Conservation (phyloP, 2,329 filamentous ascomycete species). For the Ophiostoma piceae region DNA sequence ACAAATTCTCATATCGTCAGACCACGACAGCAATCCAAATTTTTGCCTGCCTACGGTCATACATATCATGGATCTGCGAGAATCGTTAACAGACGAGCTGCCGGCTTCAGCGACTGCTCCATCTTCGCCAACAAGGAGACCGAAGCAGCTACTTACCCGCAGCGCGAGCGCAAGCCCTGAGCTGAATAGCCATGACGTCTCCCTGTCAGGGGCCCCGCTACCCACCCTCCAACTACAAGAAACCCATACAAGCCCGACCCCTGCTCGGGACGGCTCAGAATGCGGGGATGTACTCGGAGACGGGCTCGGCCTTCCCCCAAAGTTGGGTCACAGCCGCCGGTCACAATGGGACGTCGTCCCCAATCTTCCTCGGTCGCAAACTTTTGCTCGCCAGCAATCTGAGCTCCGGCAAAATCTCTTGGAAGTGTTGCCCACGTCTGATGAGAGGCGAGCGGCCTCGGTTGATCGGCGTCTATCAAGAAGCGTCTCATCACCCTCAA, state of each 20-base stretch:
- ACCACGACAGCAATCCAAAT: not conserved
- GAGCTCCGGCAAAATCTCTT: constrained; percentile 70
- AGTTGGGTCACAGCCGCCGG: constrained; percentile 35
- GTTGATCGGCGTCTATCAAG: constrained; percentile 45
- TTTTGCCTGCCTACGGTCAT: not conserved
- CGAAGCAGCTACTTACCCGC: constrained; percentile 25
- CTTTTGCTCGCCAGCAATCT: constrained; percentile 77
- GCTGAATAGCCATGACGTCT: not conserved
- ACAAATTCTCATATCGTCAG: not conserved
- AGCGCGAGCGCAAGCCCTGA: not conserved
- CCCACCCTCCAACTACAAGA: not conserved
- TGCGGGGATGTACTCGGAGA: constrained; percentile 1
- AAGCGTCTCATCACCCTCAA: constrained; percentile 34
- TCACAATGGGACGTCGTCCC: constrained; percentile 63
- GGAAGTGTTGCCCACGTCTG: constrained; percentile 56
- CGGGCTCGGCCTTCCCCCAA: not conserved
- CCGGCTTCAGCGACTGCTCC: constrained; percentile 23
- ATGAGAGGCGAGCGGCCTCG: constrained; percentile 68
- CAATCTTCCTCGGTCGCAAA: constrained; percentile 68
- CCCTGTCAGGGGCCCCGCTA: not conserved
- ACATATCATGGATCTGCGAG: constrained; percentile 23
- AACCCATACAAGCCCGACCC: not conserved
- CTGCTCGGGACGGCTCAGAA: not conserved
- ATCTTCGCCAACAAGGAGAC: constrained; percentile 29
- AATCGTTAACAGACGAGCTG: constrained; percentile 17